phyloP scores from a whole-genome alignment of 495 filamentous ascomycete genomes.

The Lasiosphaeria ovina region DNA sequence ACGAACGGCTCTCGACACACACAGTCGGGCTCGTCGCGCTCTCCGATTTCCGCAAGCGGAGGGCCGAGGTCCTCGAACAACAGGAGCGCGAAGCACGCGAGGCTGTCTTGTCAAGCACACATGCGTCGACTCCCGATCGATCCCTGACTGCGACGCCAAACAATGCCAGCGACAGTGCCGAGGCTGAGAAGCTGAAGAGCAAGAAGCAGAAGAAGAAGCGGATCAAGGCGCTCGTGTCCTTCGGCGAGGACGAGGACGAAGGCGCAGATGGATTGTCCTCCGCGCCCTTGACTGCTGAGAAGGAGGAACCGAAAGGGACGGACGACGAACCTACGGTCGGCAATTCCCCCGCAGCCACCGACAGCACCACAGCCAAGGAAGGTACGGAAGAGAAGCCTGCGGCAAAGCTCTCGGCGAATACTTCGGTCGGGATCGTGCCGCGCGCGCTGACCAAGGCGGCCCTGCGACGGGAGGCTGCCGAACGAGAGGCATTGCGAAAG shows the following conservation, averaged over 20 bases:
- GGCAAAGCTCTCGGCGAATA: constrained; percentile 61
- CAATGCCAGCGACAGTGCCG: constrained; percentile 34
- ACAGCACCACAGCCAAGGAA: constrained; percentile 23
- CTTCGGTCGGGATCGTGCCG: constrained; percentile 64
- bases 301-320: constrained; percentile 33
- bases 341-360: constrained; percentile 40
- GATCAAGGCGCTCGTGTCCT: constrained; percentile 42
- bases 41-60: constrained; percentile 93
- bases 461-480: constrained; percentile 73
- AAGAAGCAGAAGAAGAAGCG: constrained; percentile 41
- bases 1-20: constrained; percentile 86
- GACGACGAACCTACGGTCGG: constrained; percentile 13
- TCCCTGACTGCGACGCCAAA: constrained; percentile 42
- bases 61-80: constrained; percentile 89
- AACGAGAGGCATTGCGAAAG: constrained; percentile 76
- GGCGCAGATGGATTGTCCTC: constrained; percentile 25
- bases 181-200: constrained; percentile 37
- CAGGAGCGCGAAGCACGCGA: constrained; percentile 80
- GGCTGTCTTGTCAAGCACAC: constrained; percentile 48
- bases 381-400: neutral
- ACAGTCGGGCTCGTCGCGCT: constrained; percentile 92
- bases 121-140: constrained; percentile 37
- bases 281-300: constrained; percentile 36
- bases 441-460: constrained; percentile 85
- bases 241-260: constrained; percentile 36